These are phyloP conservation scores for Ophiostoma sp. DNA, from an alignment of 2,329 filamentous ascomycete species.

Conservation along the genomic window DNA sequence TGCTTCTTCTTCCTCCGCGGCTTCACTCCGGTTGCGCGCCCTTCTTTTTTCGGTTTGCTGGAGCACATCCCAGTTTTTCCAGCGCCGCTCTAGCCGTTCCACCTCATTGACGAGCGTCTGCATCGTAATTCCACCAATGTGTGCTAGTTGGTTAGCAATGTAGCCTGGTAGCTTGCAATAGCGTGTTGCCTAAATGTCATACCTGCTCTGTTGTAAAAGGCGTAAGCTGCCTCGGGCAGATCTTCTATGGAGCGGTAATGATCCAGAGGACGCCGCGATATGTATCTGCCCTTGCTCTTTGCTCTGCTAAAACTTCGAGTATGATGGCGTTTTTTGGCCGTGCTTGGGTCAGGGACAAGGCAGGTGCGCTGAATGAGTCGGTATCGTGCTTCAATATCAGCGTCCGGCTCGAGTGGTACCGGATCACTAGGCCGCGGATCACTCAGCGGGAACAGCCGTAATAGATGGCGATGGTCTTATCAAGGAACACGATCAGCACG, in stretches of 20 bases:
- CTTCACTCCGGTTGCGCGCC: background rate
- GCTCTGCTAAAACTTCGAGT: background rate
- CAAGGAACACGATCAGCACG: background rate
- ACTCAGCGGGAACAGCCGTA: constrained; percentile 23
- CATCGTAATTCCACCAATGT: constrained; percentile 35
- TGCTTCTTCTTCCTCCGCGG: background rate
- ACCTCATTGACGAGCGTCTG: constrained; percentile 35
- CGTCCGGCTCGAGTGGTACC: constrained; percentile 23
- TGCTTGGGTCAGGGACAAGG: constrained; percentile 10
- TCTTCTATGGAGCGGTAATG: constrained; percentile 39
- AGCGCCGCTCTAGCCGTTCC: constrained; percentile 35
- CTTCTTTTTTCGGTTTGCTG: background rate
- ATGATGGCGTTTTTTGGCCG: background rate
- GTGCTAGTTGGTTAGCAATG: constrained; percentile 21
- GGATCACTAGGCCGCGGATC: constrained; percentile 14
- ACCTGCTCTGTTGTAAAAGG: constrained; percentile 42
- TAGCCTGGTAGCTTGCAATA: background rate
- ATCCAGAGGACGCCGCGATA: constrained; percentile 26
- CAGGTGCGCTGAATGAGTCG: constrained; percentile 19
- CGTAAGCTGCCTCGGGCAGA: constrained; percentile 38
- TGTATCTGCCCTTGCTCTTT: background rate
- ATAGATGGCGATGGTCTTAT: constrained; percentile 18
- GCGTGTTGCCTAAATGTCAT: background rate
- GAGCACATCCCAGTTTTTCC: constrained; percentile 34
- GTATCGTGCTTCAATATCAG: constrained; percentile 19